A percentile compares a stretch with the other conserved stretches of the same genome.
These are phyloP conservation scores for Evansstolkia leycettana DNA, from an alignment of 495 filamentous ascomycete species.

Conservation along the genomic window DNA sequence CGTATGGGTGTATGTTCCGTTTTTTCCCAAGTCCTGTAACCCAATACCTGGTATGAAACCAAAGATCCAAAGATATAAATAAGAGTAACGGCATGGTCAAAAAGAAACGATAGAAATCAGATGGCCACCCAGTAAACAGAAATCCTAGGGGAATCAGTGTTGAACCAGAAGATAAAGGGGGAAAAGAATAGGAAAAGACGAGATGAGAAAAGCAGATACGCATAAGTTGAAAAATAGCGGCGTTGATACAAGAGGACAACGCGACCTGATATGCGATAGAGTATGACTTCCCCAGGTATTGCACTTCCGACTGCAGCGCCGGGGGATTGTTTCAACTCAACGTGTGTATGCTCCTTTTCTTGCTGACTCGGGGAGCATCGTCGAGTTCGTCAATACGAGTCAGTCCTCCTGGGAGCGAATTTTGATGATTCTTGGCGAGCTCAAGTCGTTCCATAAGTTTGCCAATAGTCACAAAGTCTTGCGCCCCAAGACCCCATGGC, in stretches of 20 bases:
- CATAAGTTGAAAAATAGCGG: not conserved
- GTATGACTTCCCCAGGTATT: not conserved
- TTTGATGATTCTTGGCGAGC: slow-evolving; percentile 44
- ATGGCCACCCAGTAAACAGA: slow-evolving; percentile 9
- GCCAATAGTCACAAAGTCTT: slow-evolving; percentile 72
- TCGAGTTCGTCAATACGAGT: slow-evolving; percentile 48
- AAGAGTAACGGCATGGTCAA: no score
- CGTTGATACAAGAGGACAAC: no score
- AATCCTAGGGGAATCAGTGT: not conserved
- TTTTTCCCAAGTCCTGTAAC: slow-evolving; percentile 3
- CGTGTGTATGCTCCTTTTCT: slow-evolving; percentile 45
- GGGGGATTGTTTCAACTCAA: slow-evolving; percentile 9
- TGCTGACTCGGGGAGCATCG: slow-evolving; percentile 22
- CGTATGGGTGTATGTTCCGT: slow-evolving; percentile 7
- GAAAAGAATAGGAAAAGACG: slow-evolving; percentile 6
- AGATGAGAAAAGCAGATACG: slow-evolving; percentile 2
- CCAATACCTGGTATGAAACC: not conserved
- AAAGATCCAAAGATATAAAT: slow-evolving; percentile 2
- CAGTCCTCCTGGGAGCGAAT: slow-evolving; percentile 52
- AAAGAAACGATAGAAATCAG: slow-evolving; percentile 7
- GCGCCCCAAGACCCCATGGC: slow-evolving; percentile 52
- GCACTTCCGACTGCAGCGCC: not conserved
- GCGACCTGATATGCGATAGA: no score
- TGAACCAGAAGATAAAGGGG: slow-evolving; percentile 3
- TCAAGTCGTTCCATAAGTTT: slow-evolving; percentile 85